A percentile compares a stretch with the other conserved stretches of the same genome.
Evolutionary conservation across 257 asterid species (phyloP).

Genomic region (Primulina tabacum): DNA sequence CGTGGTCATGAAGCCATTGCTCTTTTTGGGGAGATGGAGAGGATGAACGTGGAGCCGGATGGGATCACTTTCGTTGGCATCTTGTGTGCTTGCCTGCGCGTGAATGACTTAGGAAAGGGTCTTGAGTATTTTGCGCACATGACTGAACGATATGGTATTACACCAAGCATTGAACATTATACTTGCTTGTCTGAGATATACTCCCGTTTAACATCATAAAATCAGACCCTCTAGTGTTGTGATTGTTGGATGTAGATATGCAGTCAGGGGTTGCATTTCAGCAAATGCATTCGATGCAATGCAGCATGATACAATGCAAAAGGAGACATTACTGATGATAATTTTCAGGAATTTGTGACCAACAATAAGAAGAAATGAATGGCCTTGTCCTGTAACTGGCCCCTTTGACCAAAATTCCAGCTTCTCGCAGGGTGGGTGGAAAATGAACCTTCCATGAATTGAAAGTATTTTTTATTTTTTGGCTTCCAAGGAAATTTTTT

Average conservation of each 20-base stretch:
- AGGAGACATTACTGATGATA: neutral
- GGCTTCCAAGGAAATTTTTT: neutral
- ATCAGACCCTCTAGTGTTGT: neutral
- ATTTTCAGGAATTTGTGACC: neutral
- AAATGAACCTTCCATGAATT: neutral
- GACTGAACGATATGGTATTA: slow-evolving; percentile 26
- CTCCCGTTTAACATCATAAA: slow-evolving; percentile 18
- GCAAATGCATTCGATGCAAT: neutral
- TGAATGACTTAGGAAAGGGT: slow-evolving; percentile 32
- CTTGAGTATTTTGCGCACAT: slow-evolving; percentile 33
- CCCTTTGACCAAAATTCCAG: neutral
- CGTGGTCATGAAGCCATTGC: slow-evolving; percentile 39
- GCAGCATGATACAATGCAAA: neutral
- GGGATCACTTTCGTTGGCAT: slow-evolving; percentile 42
- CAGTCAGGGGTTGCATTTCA: neutral
- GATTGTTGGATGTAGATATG: neutral
- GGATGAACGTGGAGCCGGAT: slow-evolving; percentile 35
- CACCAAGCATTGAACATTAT: slow-evolving; percentile 36
- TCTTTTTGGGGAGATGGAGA: slow-evolving; percentile 47
- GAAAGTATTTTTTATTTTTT: neutral
- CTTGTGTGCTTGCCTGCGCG: slow-evolving; percentile 42
- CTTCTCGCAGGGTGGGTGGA: neutral
- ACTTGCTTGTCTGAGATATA: slow-evolving; percentile 33
- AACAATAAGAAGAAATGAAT: slow-evolving; percentile 9
- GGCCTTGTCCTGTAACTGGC: neutral